Percentiles rank a stretch among this genome's conserved stretches.
These are phyloP conservation scores for Phytophthora colocasiae DNA, from an alignment of 352 stramenopile species.

Conservation along the genomic window DNA sequence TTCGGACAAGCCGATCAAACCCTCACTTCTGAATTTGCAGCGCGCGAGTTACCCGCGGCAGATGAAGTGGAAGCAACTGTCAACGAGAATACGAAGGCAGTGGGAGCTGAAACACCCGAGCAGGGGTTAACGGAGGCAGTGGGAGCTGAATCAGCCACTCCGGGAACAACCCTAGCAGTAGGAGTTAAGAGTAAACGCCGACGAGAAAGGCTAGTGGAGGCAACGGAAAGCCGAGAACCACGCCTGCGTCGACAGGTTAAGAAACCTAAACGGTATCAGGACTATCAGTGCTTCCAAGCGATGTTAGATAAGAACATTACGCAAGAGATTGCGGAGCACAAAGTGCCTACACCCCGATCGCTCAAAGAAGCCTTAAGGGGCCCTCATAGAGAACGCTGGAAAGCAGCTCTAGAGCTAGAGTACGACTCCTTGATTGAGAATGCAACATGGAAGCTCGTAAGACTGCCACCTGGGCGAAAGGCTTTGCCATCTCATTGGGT, in stretches of 20 bases:
- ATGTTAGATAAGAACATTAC: constrained; percentile 7
- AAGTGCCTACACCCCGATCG: constrained; percentile 3
- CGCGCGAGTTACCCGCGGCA: constrained; percentile 1
- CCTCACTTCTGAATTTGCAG: constrained; percentile 10
- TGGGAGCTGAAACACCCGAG: background rate
- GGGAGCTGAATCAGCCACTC: background rate
- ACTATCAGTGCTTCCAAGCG: constrained; percentile 19
- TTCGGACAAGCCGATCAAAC: constrained; percentile 2
- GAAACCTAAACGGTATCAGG: constrained; percentile 7
- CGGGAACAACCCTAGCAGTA: background rate
- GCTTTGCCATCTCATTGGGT: constrained; percentile 17
- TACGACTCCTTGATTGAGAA: constrained; percentile 16
- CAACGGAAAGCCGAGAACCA: background rate
- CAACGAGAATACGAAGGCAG: background rate
- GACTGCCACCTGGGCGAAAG: constrained; percentile 8
- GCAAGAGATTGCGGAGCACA: constrained; percentile 4
- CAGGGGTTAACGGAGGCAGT: too few relatives aligned
- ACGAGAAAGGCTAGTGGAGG: background rate
- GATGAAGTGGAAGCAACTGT: background rate
- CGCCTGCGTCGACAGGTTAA: constrained; percentile 13
- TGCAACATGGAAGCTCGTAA: constrained; percentile 1
- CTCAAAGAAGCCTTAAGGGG: constrained; percentile 19
- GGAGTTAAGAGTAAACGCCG: background rate
- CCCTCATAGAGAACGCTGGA: constrained; percentile 16
- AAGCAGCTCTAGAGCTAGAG: constrained; percentile 11